phyloP scores from a whole-genome alignment of 2,329 filamentous ascomycete genomes.

The Aspergillus udagawae region DNA sequence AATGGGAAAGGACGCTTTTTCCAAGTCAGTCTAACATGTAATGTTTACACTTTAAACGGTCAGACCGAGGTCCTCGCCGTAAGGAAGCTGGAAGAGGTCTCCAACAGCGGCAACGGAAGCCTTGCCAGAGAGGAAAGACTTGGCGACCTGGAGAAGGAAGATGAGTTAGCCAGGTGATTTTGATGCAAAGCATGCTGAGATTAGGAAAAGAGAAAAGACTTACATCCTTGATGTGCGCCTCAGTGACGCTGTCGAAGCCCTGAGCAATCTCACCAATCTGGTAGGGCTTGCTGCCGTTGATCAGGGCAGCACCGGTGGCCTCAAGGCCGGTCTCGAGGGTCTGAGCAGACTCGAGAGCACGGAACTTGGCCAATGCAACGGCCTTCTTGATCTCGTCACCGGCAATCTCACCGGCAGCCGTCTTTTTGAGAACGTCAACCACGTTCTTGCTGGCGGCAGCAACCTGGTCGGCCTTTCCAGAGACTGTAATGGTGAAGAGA shows the following conservation, averaged over 20 bases:
- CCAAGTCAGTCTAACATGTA: slow-evolving; percentile 33
- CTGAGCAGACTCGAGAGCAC: slow-evolving; percentile 77
- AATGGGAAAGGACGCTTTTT: slow-evolving; percentile 23
- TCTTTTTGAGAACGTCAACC: slow-evolving; percentile 75
- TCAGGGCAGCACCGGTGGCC: slow-evolving; percentile 76
- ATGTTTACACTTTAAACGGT: slow-evolving; percentile 67
- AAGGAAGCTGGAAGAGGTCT: slow-evolving; percentile 87
- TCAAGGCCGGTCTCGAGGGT: slow-evolving; percentile 73
- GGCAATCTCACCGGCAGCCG: slow-evolving; percentile 69
- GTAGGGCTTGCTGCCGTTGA: slow-evolving; percentile 77
- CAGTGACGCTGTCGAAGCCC: slow-evolving; percentile 73
- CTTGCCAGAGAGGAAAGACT: slow-evolving; percentile 81
- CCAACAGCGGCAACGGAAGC: slow-evolving; percentile 85
- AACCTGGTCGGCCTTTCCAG: slow-evolving; percentile 69
- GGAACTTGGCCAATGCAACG: slow-evolving; percentile 88
- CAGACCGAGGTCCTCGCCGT: slow-evolving; percentile 88
- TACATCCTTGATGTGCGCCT: slow-evolving; percentile 82
- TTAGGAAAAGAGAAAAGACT: slow-evolving; percentile 34
- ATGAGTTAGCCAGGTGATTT: slow-evolving; percentile 23
- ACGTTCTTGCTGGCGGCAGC: slow-evolving; percentile 69
- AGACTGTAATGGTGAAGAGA: slow-evolving; percentile 78
- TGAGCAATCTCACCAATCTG: slow-evolving; percentile 77
- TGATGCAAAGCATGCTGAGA: neutral
- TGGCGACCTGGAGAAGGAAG: slow-evolving; percentile 63
- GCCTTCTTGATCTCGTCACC: slow-evolving; percentile 91